phyloP scores from a whole-genome alignment of 2,329 filamentous ascomycete species.

The Exserohilum turcica region DNA sequence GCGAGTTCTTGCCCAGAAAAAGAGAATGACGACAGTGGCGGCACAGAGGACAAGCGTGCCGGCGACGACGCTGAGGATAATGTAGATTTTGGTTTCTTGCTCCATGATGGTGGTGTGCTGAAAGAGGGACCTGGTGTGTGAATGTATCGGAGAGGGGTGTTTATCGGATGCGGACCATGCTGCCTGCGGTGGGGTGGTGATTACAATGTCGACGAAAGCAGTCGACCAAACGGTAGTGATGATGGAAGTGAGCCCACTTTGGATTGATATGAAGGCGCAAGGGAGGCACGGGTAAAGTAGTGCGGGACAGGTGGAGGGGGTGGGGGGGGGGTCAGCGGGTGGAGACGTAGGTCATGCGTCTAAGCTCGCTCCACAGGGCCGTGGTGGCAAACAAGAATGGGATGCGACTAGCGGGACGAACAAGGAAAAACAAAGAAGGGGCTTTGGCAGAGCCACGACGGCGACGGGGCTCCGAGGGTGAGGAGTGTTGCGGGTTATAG shows the following conservation, averaged over 20 bases:
- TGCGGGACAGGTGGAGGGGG: constrained; percentile 34
- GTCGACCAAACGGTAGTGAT: constrained; percentile 26
- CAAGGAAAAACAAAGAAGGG: constrained; percentile 31
- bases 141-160: constrained; percentile 22
- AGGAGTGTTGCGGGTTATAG: constrained; percentile 35
- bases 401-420: constrained; percentile 35
- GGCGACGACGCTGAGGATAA: constrained; percentile 44
- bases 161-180: constrained; percentile 39
- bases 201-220: constrained; percentile 20
- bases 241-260: constrained; percentile 23
- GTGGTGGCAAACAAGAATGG: constrained; percentile 32
- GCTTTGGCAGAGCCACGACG: constrained; percentile 19
- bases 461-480: constrained; percentile 33
- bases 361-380: constrained; percentile 37
- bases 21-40: constrained; percentile 36
- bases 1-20: constrained; percentile 42
- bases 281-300: constrained; percentile 40
- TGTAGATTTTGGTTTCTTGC: constrained; percentile 42
- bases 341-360: constrained; percentile 42
- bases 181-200: constrained; percentile 27
- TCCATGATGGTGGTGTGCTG: constrained; percentile 28
- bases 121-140: constrained; percentile 17
- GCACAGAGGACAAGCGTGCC: constrained; percentile 40
- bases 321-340: constrained; percentile 32
- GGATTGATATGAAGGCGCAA: constrained; percentile 28